Evolutionary conservation across 331 rosid species (phyloP).

Genomic region (Acacia pycnantha): DNA sequence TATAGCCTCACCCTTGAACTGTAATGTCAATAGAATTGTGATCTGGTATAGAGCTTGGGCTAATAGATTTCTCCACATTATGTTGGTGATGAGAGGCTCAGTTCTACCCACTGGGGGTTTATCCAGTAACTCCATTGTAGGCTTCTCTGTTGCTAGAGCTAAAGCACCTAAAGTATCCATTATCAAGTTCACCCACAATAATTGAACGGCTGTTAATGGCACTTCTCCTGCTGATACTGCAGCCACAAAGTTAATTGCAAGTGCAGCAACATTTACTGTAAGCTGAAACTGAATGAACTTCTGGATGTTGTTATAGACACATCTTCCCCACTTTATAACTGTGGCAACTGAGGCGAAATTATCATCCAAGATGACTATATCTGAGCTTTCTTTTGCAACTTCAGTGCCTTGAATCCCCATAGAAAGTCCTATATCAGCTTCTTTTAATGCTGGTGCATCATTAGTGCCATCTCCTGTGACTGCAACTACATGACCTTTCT

Average conservation of each 20-base stretch:
- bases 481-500: slow-evolving; percentile 44
- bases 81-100: slow-evolving; percentile 48
- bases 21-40: slow-evolving; percentile 23
- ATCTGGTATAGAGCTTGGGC: slow-evolving; percentile 44
- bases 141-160: slow-evolving; percentile 41
- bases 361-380: slow-evolving; percentile 46
- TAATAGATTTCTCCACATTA: slow-evolving; percentile 50
- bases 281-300: slow-evolving; percentile 51
- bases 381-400: slow-evolving; percentile 42
- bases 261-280: slow-evolving; percentile 32
- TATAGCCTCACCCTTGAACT: slow-evolving; percentile 36
- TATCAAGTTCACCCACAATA: slow-evolving; percentile 48
- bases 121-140: slow-evolving; percentile 37
- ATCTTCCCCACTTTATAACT: slow-evolving; percentile 50
- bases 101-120: slow-evolving; percentile 38
- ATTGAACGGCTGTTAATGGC: slow-evolving; percentile 34
- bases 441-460: slow-evolving; percentile 42
- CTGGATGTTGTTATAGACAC: slow-evolving; percentile 42
- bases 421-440: slow-evolving; percentile 42
- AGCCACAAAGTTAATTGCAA: slow-evolving; percentile 41
- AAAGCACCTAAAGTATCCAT: slow-evolving; percentile 40
- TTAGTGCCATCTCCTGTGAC: slow-evolving; percentile 44
- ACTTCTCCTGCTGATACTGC: slow-evolving; percentile 34
- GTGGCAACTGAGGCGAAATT: slow-evolving; percentile 37
- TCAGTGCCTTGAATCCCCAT: slow-evolving; percentile 53